Base-by-base conservation (phyloP, 2,329 filamentous ascomycete species). In the Byssoonygena ceratinophila region DNA sequence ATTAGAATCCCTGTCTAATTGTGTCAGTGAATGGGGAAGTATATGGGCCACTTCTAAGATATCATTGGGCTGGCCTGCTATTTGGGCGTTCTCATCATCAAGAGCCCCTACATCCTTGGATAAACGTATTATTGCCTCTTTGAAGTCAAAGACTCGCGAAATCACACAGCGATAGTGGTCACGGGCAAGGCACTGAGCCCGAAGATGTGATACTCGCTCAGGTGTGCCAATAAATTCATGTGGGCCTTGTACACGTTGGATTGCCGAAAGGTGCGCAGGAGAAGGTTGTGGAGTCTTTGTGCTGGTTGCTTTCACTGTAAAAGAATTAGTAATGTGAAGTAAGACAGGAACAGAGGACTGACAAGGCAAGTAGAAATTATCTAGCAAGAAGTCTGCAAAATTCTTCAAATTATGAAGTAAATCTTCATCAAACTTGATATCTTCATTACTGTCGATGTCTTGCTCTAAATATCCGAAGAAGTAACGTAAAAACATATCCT, bases 11-110 rank as follows among this genome's bases (percentile, higher is more conserved):
- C n/a, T 20, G 36, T 40, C 11, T 40, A 11, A 9, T 36, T 46
- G 52, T 51, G 57, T 59, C 31, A 59, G 52, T 18, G 59, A 56
- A 57, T 60, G 58, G n/a, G 55, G 55, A 20, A 59, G 49, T 29
- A 59, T 59, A 54, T 55, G 53, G 39, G 58, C 56, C 43, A 59
- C 56, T 47, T 58, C 55, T 32, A 59, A 44, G 46, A 43, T 9
- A 43, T 36, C 31, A 49, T 53, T 54, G 29, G 25, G 43, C 44
- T 50, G 39, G 5, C 43, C 31, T 55, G n/a, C 32, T n/a, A 59
- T 49, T 34, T 44, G 43, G 16, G 46, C 48, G 12, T 55, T 56
- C 4, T 58, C 55, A 54, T 60, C 56, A 50, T 60, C 56, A 43
- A 50, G 51, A 54, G 54, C 54, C 22, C 36, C 36, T 5, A 11